phyloP scores from a whole-genome alignment of 805 yeast species.

The Nakazawaea wyomingensis region DNA sequence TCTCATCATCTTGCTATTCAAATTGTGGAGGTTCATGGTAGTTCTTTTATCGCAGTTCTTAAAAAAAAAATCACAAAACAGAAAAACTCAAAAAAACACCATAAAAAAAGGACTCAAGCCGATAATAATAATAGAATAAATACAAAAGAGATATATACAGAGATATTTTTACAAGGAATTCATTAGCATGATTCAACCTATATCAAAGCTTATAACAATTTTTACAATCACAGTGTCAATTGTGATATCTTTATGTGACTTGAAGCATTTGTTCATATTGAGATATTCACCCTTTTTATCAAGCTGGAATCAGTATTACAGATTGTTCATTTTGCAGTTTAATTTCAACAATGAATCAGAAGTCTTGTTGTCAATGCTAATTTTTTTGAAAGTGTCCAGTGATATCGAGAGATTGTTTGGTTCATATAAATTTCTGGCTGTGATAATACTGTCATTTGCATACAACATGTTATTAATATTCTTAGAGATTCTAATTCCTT shows the following conservation, averaged over 20 bases:
- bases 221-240: constrained; percentile 33
- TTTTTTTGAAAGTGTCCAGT: constrained; percentile 47
- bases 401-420: constrained; percentile 56
- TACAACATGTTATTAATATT: constrained; percentile 42
- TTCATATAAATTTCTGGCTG: constrained; percentile 44
- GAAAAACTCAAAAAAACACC: neutral
- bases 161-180: no score
- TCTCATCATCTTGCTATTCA: constrained; percentile 3
- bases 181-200: constrained; percentile 24
- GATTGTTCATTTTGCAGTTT: constrained; percentile 44
- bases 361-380: constrained; percentile 36
- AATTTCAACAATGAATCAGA: constrained; percentile 59
- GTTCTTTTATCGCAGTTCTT: neutral
- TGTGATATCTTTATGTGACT: constrained; percentile 35
- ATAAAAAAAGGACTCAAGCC: neutral
- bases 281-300: constrained; percentile 49
- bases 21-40: neutral
- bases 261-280: constrained; percentile 38
- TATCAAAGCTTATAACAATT: constrained; percentile 32
- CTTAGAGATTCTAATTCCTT: constrained; percentile 26
- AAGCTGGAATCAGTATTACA: constrained; percentile 54
- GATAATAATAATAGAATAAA: neutral
- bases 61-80: neutral
- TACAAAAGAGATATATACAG: no score
- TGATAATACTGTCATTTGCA: constrained; percentile 36